phyloP scores from a whole-genome alignment of 2,329 filamentous ascomycete genomes.

The Botrytis fabae region DNA sequence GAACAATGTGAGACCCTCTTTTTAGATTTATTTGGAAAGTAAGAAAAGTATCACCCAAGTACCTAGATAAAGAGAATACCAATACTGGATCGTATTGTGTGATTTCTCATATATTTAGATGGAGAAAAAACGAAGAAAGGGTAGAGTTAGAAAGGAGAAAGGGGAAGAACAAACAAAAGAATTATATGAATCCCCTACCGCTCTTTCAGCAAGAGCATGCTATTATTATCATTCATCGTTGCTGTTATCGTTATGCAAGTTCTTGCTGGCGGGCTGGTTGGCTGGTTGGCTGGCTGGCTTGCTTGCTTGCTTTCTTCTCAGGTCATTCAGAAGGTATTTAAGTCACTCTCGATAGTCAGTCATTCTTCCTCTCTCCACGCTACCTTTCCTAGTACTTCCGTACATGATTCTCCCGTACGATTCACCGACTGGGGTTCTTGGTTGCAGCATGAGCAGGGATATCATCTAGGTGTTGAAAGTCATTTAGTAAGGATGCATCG shows the following conservation, averaged over 20 bases:
- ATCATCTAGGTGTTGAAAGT: not conserved
- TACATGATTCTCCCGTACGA: conserved; percentile 12
- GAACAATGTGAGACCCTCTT: conserved; percentile 18
- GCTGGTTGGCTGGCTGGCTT: not conserved
- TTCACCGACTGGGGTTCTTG: conserved; percentile 13
- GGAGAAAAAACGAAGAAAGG: not conserved
- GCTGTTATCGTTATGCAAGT: conserved; percentile 3
- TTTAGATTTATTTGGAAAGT: conserved; percentile 10
- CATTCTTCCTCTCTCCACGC: not conserved
- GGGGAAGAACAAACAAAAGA: not conserved
- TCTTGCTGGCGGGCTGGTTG: not conserved
- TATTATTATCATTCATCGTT: not conserved
- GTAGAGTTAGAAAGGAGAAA: not conserved
- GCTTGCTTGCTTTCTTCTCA: not conserved
- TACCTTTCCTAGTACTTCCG: not conserved
- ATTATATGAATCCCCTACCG: not conserved
- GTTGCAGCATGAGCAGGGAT: conserved; percentile 14
- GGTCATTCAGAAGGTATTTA: not conserved
- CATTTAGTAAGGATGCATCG: conserved; percentile 8
- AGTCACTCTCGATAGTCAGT: not conserved
- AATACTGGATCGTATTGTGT: not conserved
- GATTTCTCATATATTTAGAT: conserved; percentile 4
- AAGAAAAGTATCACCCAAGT: conserved; percentile 1
- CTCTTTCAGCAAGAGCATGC: not conserved
- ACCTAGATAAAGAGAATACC: conserved; percentile 1